These are phyloP conservation scores for Botryobasidium botryosum DNA, from an alignment of 768 basidiomycete genomes.

Conservation along the genomic window DNA sequence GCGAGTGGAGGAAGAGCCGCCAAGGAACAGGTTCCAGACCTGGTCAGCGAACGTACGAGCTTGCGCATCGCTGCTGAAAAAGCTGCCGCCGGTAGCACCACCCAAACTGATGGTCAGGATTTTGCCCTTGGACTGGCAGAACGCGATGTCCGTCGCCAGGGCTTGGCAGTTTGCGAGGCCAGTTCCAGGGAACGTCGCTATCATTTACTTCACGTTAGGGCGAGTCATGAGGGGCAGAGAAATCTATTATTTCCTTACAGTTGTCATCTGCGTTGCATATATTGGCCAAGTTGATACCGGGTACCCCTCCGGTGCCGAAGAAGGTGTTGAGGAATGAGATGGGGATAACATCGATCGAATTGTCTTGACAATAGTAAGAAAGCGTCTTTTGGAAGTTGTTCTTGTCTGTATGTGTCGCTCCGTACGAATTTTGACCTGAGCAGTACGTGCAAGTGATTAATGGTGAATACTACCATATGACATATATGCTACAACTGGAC, in stretches of 20 bases:
- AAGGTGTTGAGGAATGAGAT: conserved; percentile 53
- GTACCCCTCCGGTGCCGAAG: conserved; percentile 42
- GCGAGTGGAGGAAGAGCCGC: conserved; percentile 40
- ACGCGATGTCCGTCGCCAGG: conserved; percentile 41
- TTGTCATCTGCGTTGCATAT: conserved; percentile 7
- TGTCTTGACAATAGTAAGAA: conserved; percentile 61
- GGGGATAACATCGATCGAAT: conserved; percentile 50
- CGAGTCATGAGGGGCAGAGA: conserved; percentile 31
- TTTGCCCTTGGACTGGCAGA: conserved; percentile 50
- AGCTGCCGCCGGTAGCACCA: conserved; percentile 35
- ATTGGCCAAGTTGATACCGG: conserved; percentile 52
- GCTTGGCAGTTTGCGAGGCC: conserved; percentile 42
- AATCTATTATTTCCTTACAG: no score
- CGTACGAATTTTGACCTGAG: no score
- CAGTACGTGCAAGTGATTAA: no score
- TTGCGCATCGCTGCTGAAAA: conserved; percentile 34
- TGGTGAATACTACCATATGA: no score
- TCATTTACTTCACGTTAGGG: conserved; percentile 35
- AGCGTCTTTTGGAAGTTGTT: no score
- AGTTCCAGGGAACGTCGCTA: conserved; percentile 44
- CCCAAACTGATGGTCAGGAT: conserved; percentile 33
- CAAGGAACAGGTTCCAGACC: conserved; percentile 59
- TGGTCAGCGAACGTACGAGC: conserved; percentile 19
- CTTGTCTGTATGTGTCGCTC: no score
- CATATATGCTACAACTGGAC: no score